A percentile compares a stretch with the other conserved stretches of the same genome.
Conservation (phyloP, 202 grass and related monocot species). For the Brachypodium distachyon region DNA sequence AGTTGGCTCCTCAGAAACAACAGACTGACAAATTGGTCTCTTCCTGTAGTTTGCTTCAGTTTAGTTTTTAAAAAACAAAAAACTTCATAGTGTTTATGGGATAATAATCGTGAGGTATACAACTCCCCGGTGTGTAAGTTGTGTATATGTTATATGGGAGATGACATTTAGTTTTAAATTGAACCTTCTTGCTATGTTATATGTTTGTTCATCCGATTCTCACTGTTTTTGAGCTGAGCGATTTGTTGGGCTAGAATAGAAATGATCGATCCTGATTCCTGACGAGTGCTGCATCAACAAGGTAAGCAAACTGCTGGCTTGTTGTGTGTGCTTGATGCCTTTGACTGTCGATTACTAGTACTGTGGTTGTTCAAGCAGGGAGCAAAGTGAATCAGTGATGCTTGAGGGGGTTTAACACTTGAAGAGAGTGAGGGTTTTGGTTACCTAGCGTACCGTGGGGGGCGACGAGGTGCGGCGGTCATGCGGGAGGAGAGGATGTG, state of each 20-base stretch:
- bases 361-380: too few relatives aligned
- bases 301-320: too few relatives aligned
- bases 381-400: too few relatives aligned
- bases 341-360: too few relatives aligned
- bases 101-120: conserved; percentile 21
- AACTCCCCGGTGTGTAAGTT: conserved; percentile 21
- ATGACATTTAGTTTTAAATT: conserved; percentile 5
- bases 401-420: background rate
- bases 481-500: background rate
- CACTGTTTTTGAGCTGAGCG: background rate
- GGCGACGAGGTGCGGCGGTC: background rate
- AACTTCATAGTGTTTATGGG: background rate
- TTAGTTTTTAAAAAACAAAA: background rate
- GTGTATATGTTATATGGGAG: conserved; percentile 42
- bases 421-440: too few relatives aligned
- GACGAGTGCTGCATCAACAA: too few relatives aligned
- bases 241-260: too few relatives aligned
- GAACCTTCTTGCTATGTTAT: background rate
- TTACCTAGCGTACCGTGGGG: too few relatives aligned
- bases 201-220: background rate
- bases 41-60: conserved; percentile 12
- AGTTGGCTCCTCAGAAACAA: conserved; percentile 16
- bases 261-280: too few relatives aligned
- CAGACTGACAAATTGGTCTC: background rate
- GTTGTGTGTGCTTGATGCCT: too few relatives aligned